Conservation (phyloP, 352 stramenopile species). For the Phytophthora litchii region DNA sequence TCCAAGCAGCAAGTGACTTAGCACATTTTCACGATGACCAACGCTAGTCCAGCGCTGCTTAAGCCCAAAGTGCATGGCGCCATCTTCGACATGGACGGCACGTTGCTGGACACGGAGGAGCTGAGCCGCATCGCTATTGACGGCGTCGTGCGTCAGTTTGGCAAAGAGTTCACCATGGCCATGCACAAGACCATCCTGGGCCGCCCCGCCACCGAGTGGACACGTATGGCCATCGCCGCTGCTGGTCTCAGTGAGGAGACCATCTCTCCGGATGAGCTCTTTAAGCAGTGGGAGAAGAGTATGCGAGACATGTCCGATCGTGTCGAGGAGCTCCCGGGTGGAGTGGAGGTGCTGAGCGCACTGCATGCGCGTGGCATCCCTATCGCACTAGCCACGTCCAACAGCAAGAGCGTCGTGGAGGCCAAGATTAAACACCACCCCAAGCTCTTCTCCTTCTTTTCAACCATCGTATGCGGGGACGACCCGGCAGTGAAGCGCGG, state of each 20-base stretch:
- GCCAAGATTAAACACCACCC: slow-evolving; percentile 68
- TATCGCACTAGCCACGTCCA: slow-evolving; percentile 77
- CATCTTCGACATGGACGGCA: slow-evolving; percentile 88
- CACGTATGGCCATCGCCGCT: slow-evolving; percentile 63
- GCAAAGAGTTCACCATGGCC: slow-evolving; percentile 58
- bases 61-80: slow-evolving; percentile 44
- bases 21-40: slow-evolving; percentile 15
- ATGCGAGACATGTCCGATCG: slow-evolving; percentile 65
- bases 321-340: slow-evolving; percentile 61
- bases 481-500: slow-evolving; percentile 67
- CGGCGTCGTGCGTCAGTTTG: slow-evolving; percentile 55
- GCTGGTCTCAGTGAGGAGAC: slow-evolving; percentile 38
- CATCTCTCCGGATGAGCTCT: slow-evolving; percentile 62
- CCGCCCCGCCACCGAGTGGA: slow-evolving; percentile 71
- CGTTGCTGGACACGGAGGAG: slow-evolving; percentile 80
- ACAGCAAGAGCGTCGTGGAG: slow-evolving; percentile 63
- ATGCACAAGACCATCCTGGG: slow-evolving; percentile 83
- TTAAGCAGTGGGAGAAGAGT: slow-evolving; percentile 62
- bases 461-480: slow-evolving; percentile 79
- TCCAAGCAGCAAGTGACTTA: neutral
- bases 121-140: slow-evolving; percentile 70
- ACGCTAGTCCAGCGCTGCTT: neutral
- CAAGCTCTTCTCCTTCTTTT: slow-evolving; percentile 80
- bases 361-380: slow-evolving; percentile 61
- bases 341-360: slow-evolving; percentile 47